Conservation (phyloP, 805 yeast genomes). For the Hanseniaspora singularis region DNA sequence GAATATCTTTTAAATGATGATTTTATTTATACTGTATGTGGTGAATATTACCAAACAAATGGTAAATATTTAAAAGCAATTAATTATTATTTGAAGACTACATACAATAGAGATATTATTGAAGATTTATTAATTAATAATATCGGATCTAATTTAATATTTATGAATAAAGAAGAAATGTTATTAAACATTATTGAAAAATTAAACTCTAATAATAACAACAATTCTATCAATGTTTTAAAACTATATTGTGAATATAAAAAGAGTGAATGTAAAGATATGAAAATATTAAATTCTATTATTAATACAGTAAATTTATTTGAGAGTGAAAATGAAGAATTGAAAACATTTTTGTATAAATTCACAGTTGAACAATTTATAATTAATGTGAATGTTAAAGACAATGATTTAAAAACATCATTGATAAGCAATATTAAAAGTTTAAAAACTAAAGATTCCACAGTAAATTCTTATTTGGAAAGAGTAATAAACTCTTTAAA, state of each 20-base stretch:
- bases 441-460: constrained; percentile 12
- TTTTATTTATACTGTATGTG: background rate
- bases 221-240: background rate
- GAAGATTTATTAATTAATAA: constrained; percentile 34
- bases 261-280: background rate
- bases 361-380: constrained; percentile 11
- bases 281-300: background rate
- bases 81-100: constrained; percentile 49
- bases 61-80: constrained; percentile 51
- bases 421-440: constrained; percentile 9
- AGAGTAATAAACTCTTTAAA: constrained; percentile 1
- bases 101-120: constrained; percentile 53
- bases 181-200: constrained; percentile 31
- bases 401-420: background rate
- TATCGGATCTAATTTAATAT: constrained; percentile 63
- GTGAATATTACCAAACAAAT: constrained; percentile 19
- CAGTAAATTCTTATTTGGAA: constrained; percentile 1
- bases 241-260: background rate
- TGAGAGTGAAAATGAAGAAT: background rate
- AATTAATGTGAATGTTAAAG: background rate
- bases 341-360: constrained; percentile 1
- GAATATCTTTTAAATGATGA: background rate
- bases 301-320: constrained; percentile 3
- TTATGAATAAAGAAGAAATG: constrained; percentile 34
- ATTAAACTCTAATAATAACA: constrained; percentile 21